Base-by-base conservation (phyloP, 1,284 basidiomycete genomes). In the Porogramme epimiltina region DNA sequence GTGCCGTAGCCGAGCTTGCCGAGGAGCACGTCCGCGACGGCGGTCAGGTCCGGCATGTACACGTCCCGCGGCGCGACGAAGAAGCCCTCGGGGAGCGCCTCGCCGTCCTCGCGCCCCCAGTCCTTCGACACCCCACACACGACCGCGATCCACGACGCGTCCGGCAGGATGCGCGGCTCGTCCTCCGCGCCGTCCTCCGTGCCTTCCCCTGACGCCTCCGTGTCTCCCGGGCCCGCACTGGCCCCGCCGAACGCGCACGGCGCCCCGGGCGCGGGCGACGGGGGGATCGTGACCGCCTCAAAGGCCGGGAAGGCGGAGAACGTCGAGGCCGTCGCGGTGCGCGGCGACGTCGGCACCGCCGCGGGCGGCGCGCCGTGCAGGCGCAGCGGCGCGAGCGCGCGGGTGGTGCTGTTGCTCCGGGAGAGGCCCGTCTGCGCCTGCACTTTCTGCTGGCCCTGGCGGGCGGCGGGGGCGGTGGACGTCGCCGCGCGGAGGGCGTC, bases 21-120 rank as follows among this genome's bases (percentile, higher is more conserved):
- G 28, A 92, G 73, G 11, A 91, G 71, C n/a, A 88, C 87, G 64
- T 91, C 87, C 6, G 78, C 83, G 4, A 82, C 75, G 1, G 87
- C 87, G 22, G 84, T 89, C 55, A 92, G 64, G 67, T 91, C 87
- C 9, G 89, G 89, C 82, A 92, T 89, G 67, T 90, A 90, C 34
- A 89, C 81, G 61, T 88, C 81, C 66, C 74, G 77, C 28, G 87
- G 87, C 5, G 87, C 87, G 38, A 89, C 79, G 62, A 80, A 91
- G 69, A 91, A 89, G n/a, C 77, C 76, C 19, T 82, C 78, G 0
- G 89, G 89, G 13, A 90, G 66, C 38, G 72, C 73, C 42, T 73
- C 72, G 10, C 70, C 71, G 25, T 73, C 68, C 25, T 66, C 68
- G 45, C 62, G 66, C 68, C 76, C 82, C 70, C 83, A 80, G 47